These are phyloP conservation scores for Phytophthora citricola DNA, from an alignment of 352 stramenopile genomes.

Conservation along the genomic window DNA sequence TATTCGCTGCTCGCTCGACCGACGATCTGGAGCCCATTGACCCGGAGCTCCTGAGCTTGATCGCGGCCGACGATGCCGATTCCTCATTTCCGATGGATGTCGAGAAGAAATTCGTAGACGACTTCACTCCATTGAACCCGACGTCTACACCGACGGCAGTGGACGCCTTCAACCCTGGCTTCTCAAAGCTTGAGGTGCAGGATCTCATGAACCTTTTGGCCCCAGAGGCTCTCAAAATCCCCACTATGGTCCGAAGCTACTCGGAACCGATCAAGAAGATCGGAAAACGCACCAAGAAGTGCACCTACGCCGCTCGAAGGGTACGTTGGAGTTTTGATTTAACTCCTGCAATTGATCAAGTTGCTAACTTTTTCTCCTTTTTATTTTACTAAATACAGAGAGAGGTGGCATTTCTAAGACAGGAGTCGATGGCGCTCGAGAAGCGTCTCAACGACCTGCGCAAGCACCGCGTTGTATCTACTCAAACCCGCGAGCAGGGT, in stretches of 20 bases:
- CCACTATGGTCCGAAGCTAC: slow-evolving; percentile 28
- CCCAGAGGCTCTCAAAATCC: slow-evolving; percentile 28
- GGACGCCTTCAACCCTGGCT: slow-evolving; percentile 40
- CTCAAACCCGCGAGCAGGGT: slow-evolving; percentile 25
- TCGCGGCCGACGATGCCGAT: slow-evolving; percentile 36
- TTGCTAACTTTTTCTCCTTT: slow-evolving; percentile 19
- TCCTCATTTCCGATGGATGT: slow-evolving; percentile 14
- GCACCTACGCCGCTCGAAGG: slow-evolving; percentile 64
- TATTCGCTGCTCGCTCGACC: slow-evolving; percentile 28
- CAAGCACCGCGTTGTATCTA: slow-evolving; percentile 13
- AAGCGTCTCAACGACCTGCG: slow-evolving; percentile 43
- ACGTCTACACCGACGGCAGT: slow-evolving; percentile 44
- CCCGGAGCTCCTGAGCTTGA: slow-evolving; percentile 40
- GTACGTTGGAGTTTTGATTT: slow-evolving; percentile 27
- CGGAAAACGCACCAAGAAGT: slow-evolving; percentile 57
- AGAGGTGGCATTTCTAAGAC: slow-evolving; percentile 53
- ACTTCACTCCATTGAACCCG: slow-evolving; percentile 44
- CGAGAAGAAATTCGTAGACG: slow-evolving; percentile 28
- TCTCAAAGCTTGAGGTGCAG: slow-evolving; percentile 44
- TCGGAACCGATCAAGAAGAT: slow-evolving; percentile 41
- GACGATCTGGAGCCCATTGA: slow-evolving; percentile 46
- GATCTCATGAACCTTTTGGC: slow-evolving; percentile 48
- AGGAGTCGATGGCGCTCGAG: slow-evolving; percentile 45
- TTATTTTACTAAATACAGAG: slow-evolving; percentile 28
- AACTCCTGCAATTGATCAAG: not conserved